phyloP scores from a whole-genome alignment of 306 rosid species.

The Purshia tridentata region DNA sequence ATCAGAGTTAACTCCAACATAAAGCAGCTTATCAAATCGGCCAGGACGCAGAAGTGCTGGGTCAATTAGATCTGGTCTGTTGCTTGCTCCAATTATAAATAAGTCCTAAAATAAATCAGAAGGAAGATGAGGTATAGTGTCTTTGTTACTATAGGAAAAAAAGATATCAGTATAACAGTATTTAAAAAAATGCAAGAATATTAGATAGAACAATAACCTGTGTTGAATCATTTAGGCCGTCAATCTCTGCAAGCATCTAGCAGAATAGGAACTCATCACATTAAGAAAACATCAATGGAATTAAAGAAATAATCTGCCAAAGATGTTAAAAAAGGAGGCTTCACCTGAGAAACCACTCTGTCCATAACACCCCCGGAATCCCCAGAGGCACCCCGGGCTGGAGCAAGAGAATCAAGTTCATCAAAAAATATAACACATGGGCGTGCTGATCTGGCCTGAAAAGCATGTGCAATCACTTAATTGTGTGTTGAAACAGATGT shows the following conservation, averaged over 20 bases:
- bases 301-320: slow-evolving; percentile 3
- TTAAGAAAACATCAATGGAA: slow-evolving; percentile 30
- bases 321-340: slow-evolving; percentile 16
- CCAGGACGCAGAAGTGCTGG: slow-evolving; percentile 95
- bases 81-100: slow-evolving; percentile 95
- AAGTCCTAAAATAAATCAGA: slow-evolving; percentile 59
- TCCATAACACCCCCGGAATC: slow-evolving; percentile 99
- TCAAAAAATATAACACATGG: slow-evolving; percentile 97
- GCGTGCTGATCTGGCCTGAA: slow-evolving; percentile 90
- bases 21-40: slow-evolving; percentile 87
- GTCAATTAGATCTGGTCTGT: slow-evolving; percentile 96
- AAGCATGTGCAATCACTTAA: slow-evolving; percentile 24
- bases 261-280: slow-evolving; percentile 14
- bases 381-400: slow-evolving; percentile 95
- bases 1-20: slow-evolving; percentile 88
- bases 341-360: slow-evolving; percentile 97
- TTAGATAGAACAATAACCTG: slow-evolving; percentile 52
- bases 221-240: slow-evolving; percentile 83
- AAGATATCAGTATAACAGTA: not conserved
- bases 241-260: slow-evolving; percentile 98
- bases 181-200: not conserved
- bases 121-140: slow-evolving; percentile 26
- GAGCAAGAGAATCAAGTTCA: slow-evolving; percentile 97
- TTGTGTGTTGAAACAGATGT: slow-evolving; percentile 7
- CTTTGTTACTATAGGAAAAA: slow-evolving; percentile 18